phyloP scores from a whole-genome alignment of 495 filamentous ascomycete genomes.

The Penicillium argentinense region DNA sequence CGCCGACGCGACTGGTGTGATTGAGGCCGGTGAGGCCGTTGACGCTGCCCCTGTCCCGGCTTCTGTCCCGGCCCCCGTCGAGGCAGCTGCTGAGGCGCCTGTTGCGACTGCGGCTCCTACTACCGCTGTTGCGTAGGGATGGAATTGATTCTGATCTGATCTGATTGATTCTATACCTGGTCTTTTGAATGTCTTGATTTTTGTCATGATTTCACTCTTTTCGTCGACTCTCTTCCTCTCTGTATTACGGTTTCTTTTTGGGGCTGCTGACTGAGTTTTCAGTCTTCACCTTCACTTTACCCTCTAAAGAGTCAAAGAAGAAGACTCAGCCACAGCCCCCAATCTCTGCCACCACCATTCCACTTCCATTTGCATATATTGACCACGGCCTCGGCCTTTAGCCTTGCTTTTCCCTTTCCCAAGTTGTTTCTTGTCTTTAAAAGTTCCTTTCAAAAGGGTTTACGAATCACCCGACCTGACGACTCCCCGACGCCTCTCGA shows the following conservation, averaged over 20 bases:
- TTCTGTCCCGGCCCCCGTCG: constrained; percentile 22
- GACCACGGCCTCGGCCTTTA: constrained; percentile 15
- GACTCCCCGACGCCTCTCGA: constrained; percentile 20
- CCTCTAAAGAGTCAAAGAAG: constrained; percentile 22
- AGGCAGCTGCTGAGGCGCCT: constrained; percentile 41
- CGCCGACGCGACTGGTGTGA: constrained; percentile 1
- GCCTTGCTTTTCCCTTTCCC: constrained; percentile 1
- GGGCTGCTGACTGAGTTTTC: constrained; percentile 17
- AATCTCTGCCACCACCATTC: no score
- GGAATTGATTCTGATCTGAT: no score
- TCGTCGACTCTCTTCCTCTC: not conserved
- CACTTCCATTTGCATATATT: constrained; percentile 49
- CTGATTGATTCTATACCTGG: not conserved
- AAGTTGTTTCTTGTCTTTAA: constrained; percentile 1
- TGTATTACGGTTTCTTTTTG: constrained; percentile 37
- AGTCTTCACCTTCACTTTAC: no score
- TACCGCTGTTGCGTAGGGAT: constrained; percentile 58
- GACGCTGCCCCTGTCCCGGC: constrained; percentile 37
- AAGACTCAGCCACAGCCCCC: no score
- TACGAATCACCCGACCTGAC: no score
- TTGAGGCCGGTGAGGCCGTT: constrained; percentile 33
- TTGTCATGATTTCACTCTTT: constrained; percentile 18
- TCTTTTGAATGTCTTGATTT: constrained; percentile 22
- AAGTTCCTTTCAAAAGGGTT: constrained; percentile 5
- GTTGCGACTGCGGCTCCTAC: constrained; percentile 49